These are phyloP conservation scores for Plantago elongata DNA, from an alignment of 257 asterid genomes.

Conservation along the genomic window DNA sequence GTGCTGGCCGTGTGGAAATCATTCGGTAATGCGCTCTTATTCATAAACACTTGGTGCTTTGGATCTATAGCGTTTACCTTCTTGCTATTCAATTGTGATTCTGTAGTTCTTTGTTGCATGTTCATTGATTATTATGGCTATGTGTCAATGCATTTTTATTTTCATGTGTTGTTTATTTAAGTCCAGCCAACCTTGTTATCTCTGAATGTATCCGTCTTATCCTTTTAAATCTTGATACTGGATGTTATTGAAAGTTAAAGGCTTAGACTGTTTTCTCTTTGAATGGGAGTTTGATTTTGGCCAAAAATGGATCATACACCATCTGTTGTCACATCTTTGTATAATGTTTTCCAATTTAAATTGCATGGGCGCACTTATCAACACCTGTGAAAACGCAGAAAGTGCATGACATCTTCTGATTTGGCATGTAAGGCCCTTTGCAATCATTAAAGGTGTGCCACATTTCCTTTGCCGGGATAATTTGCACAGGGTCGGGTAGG, in stretches of 20 bases:
- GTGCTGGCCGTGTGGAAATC: slow-evolving; percentile 73
- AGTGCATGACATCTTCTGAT: no score
- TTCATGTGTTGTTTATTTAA: neutral
- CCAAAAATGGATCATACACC: no score
- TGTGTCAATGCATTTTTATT: slow-evolving; percentile 1
- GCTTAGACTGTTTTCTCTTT: neutral
- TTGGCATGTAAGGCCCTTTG: no score
- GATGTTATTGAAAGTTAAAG: neutral
- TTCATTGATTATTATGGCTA: neutral
- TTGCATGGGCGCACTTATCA: no score
- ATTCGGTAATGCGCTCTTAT: slow-evolving; percentile 22
- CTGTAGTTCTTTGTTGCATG: slow-evolving; percentile 15
- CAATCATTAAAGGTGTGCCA: no score
- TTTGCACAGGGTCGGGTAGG: no score
- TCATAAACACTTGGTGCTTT: neutral
- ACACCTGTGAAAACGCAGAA: no score
- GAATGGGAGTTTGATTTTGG: no score
- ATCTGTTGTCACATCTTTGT: no score
- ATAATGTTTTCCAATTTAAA: no score
- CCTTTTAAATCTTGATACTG: neutral
- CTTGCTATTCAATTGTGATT: neutral
- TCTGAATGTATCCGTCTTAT: neutral
- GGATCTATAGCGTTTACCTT: slow-evolving; percentile 11
- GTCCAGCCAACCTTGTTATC: neutral
- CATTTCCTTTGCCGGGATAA: no score